phyloP scores from a whole-genome alignment of 495 filamentous ascomycete genomes.

The Hyaloscypha bicolor region DNA sequence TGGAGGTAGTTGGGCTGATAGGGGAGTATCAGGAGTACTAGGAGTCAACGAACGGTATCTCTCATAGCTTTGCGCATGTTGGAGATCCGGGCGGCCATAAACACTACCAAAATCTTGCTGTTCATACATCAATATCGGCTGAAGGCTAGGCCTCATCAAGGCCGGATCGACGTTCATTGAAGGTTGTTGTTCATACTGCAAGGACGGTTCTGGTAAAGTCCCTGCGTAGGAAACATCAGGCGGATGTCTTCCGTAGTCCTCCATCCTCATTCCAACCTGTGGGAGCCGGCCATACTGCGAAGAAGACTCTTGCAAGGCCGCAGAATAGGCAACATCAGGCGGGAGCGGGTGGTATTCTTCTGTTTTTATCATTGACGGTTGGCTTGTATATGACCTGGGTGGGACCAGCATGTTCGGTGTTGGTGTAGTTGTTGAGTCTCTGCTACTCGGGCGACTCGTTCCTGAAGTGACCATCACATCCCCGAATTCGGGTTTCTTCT shows the following conservation, averaged over 20 bases:
- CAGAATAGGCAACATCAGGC: neutral
- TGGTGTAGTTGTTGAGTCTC: neutral
- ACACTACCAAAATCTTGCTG: slow-evolving; percentile 7
- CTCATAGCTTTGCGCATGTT: slow-evolving; percentile 30
- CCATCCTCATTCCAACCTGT: neutral
- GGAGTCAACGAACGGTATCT: slow-evolving; percentile 17
- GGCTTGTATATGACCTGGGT: neutral
- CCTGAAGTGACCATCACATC: slow-evolving; percentile 19
- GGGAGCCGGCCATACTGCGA: neutral
- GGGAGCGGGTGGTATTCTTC: neutral
- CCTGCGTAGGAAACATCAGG: neutral
- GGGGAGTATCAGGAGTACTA: slow-evolving; percentile 12
- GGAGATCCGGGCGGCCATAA: slow-evolving; percentile 8
- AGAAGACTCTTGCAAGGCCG: neutral
- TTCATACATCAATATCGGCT: slow-evolving; percentile 5
- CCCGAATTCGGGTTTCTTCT: slow-evolving; percentile 37
- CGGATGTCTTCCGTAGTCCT: neutral
- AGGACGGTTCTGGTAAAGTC: neutral
- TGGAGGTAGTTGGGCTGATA: neutral
- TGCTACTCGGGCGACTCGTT: slow-evolving; percentile 1
- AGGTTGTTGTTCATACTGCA: neutral
- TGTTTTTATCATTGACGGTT: neutral
- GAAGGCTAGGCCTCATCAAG: slow-evolving; percentile 11
- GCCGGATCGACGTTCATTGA: slow-evolving; percentile 20
- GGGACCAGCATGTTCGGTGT: neutral